Evolutionary conservation across 148 eudicot genomes (phyloP).

Genomic region (Rhododendron ovatum): DNA sequence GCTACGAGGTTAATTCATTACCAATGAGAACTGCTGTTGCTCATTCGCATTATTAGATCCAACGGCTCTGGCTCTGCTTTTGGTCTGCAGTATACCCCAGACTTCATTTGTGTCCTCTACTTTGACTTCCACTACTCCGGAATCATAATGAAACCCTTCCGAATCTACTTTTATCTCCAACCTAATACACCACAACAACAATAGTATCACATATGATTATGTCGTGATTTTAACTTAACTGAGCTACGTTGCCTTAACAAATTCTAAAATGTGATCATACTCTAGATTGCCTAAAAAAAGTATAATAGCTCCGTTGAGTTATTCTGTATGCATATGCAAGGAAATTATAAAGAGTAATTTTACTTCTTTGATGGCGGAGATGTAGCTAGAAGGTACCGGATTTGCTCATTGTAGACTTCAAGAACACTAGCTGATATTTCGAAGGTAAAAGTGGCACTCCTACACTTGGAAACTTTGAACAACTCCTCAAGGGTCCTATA

Average conservation of each 20-base stretch:
- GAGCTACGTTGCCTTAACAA: not conserved
- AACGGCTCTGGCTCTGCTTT: conserved; percentile 90
- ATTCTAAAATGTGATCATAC: no score
- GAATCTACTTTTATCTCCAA: conserved; percentile 82
- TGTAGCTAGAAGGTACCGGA: conserved; percentile 64
- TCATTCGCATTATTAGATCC: conserved; percentile 95
- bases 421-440: conserved; percentile 83
- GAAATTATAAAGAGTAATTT: not conserved
- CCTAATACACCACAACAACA: conserved; percentile 29
- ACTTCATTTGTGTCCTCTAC: conserved; percentile 66
- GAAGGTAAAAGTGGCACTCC: conserved; percentile 54
- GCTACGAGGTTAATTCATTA: conserved; percentile 8
- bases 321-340: not conserved
- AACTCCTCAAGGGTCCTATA: conserved; percentile 83
- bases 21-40: conserved; percentile 96
- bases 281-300: not conserved
- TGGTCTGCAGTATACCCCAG: conserved; percentile 76
- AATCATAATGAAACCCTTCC: conserved; percentile 79
- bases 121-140: conserved; percentile 83
- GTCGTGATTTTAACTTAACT: not conserved
- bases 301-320: not conserved
- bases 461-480: conserved; percentile 56
- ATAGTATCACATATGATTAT: not conserved
- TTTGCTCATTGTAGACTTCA: conserved; percentile 95
- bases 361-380: conserved; percentile 67